Percentiles rank a stretch among this genome's conserved stretches.
Evolutionary conservation across 805 yeast genomes (phyloP).

Genomic region (Candida patagonica): DNA sequence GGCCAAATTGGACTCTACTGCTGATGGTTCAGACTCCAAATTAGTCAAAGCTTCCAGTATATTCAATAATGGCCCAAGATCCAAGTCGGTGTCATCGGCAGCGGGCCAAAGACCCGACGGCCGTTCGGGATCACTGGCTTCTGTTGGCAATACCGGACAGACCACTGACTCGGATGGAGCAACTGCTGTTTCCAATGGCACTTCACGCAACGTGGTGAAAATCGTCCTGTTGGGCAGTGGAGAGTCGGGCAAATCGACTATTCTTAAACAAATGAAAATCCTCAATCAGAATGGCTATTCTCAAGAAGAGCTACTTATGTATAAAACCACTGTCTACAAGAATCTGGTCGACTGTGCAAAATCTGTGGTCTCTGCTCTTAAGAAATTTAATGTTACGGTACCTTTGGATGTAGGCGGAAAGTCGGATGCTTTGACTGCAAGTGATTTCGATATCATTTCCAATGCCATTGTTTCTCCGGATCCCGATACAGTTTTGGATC

Average conservation of each 20-base stretch:
- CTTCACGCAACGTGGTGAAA: constrained; percentile 43
- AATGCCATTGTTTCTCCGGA: constrained; percentile 44
- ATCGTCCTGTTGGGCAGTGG: constrained; percentile 75
- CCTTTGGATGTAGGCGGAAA: constrained; percentile 1
- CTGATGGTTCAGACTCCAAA: no score
- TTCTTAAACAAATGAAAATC: constrained; percentile 74
- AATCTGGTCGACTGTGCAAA: constrained; percentile 72
- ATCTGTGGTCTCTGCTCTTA: constrained; percentile 57
- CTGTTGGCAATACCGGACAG: no score
- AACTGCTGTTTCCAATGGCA: no score
- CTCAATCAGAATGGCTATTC: constrained; percentile 64
- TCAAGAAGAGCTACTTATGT: constrained; percentile 61
- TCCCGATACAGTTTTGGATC: constrained; percentile 44
- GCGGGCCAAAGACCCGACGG: not conserved
- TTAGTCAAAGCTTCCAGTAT: not conserved
- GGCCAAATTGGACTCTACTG: no score
- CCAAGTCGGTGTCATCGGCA: constrained; percentile 1
- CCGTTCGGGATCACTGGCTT: not conserved
- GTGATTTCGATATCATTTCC: constrained; percentile 31
- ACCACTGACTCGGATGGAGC: no score
- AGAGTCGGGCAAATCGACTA: constrained; percentile 73
- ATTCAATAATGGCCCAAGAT: not conserved
- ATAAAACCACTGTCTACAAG: constrained; percentile 68
- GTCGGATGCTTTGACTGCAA: not conserved
- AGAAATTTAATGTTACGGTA: constrained; percentile 34